phyloP scores from a whole-genome alignment of 768 basidiomycete species.

The Auricularia sp. region DNA sequence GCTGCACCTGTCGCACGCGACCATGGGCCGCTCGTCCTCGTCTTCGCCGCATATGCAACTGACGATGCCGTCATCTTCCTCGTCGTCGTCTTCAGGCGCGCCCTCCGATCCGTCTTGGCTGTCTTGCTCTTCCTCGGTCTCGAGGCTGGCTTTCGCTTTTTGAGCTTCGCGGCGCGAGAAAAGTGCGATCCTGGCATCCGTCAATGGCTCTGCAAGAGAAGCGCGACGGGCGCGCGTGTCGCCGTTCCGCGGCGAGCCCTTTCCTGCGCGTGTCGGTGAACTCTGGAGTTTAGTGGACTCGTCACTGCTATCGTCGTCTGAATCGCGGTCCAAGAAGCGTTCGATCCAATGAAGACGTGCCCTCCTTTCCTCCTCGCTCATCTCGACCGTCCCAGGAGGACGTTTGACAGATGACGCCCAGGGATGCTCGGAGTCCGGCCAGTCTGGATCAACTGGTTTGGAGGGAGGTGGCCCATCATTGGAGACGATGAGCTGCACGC shows the following conservation, averaged over 20 bases:
- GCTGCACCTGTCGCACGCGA: conserved; percentile 73
- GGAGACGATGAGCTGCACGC: conserved; percentile 13
- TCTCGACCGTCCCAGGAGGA: background rate
- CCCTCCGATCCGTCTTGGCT: background rate
- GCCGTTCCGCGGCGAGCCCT: background rate
- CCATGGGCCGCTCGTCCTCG: conserved; percentile 65
- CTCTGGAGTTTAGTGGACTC: conserved; percentile 3
- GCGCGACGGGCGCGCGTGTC: background rate
- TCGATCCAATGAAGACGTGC: conserved; percentile 58
- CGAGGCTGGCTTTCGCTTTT: conserved; percentile 41
- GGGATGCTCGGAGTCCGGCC: conserved; percentile 72
- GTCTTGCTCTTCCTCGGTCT: conserved; percentile 21
- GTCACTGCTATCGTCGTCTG: conserved; percentile 25
- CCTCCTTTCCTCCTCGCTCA: conserved; percentile 34
- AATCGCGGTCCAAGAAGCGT: conserved; percentile 62
- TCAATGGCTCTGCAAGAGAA: background rate
- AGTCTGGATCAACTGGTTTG: conserved; percentile 42
- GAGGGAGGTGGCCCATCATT: background rate
- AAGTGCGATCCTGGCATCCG: conserved; percentile 64
- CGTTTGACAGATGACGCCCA: conserved; percentile 49
- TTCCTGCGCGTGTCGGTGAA: background rate
- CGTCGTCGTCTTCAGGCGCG: conserved; percentile 24
- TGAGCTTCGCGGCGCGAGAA: conserved; percentile 63
- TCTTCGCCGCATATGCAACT: conserved; percentile 57
- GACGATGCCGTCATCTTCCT: conserved; percentile 38